Conservation (phyloP, 768 basidiomycete species). For the Trametes maxima region DNA sequence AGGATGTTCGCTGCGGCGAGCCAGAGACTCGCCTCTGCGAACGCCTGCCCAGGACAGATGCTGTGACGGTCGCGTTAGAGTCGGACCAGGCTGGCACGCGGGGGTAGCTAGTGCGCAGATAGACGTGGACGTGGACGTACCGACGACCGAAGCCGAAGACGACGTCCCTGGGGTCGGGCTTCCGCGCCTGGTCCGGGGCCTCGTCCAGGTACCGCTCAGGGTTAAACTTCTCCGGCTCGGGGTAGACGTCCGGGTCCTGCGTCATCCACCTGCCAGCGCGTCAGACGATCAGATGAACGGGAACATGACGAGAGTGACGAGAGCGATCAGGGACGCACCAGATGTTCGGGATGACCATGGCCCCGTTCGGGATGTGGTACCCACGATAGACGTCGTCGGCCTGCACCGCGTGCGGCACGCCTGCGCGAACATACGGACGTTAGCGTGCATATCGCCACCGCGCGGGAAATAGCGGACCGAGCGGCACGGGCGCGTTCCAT, state of each 20-base stretch:
- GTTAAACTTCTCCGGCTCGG: slow-evolving; percentile 25
- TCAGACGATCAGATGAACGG: not conserved
- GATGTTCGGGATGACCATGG: slow-evolving; percentile 29
- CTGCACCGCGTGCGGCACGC: slow-evolving; percentile 25
- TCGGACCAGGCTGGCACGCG: not conserved
- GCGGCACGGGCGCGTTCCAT: slow-evolving; percentile 22
- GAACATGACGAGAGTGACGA: not conserved
- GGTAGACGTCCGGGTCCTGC: slow-evolving; percentile 21
- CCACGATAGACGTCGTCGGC: slow-evolving; percentile 30
- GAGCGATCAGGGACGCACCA: slow-evolving; percentile 13
- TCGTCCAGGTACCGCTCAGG: slow-evolving; percentile 25
- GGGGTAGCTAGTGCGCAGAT: not conserved
- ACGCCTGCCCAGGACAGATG: slow-evolving; percentile 30
- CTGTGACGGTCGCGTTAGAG: slow-evolving; percentile 5
- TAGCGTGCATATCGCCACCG: not conserved
- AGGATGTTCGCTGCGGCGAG: slow-evolving; percentile 30
- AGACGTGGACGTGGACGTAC: not conserved
- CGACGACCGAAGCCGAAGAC: slow-evolving; percentile 27
- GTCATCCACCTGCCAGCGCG: slow-evolving; percentile 23
- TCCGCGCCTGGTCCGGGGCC: slow-evolving; percentile 11
- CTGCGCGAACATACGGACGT: not conserved
- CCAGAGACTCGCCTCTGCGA: slow-evolving; percentile 30
- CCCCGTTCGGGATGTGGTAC: slow-evolving; percentile 22
- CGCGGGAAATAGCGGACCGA: slow-evolving; percentile 7
- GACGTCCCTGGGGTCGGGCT: slow-evolving; percentile 11